These are phyloP conservation scores for Tetramitus jugosus DNA, from an alignment of 208 protist species.

Conservation along the genomic window DNA sequence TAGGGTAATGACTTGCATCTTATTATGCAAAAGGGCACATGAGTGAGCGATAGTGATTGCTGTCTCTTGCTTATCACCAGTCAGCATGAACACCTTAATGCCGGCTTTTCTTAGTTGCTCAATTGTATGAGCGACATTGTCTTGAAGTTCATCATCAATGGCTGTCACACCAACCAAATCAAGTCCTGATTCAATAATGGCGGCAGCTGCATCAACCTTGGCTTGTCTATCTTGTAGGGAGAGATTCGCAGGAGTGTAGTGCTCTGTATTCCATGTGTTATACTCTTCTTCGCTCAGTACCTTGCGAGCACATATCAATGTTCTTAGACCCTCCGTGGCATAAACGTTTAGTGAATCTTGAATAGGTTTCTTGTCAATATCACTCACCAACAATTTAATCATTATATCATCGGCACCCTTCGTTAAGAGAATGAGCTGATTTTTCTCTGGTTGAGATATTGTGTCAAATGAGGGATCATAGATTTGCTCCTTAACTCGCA, in stretches of 20 bases:
- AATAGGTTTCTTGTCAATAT: background rate
- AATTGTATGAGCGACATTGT: slow-evolving; percentile 52
- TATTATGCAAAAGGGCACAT: slow-evolving; percentile 32
- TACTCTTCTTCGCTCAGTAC: background rate
- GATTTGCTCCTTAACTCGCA: background rate
- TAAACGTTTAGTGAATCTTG: background rate
- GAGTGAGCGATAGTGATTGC: slow-evolving; percentile 52
- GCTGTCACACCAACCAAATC: slow-evolving; percentile 54
- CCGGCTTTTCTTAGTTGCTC: slow-evolving; percentile 38
- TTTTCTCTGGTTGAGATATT: too few relatives aligned
- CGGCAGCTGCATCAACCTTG: background rate
- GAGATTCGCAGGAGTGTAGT: background rate
- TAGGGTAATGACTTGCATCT: background rate
- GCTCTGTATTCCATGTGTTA: slow-evolving; percentile 12
- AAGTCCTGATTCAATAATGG: slow-evolving; percentile 48
- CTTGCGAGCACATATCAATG: slow-evolving; percentile 29
- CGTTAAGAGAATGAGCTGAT: slow-evolving; percentile 30
- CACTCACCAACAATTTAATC: background rate
- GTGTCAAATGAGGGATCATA: background rate
- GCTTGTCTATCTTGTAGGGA: background rate
- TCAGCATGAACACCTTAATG: slow-evolving; percentile 67
- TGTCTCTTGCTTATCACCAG: slow-evolving; percentile 71
- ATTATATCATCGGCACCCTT: slow-evolving; percentile 48
- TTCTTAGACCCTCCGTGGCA: slow-evolving; percentile 36
- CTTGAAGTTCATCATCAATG: slow-evolving; percentile 64